Evolutionary conservation across 148 eudicot genomes (phyloP), one percentile per base, ranked within the genome.

Genomic region (Bassia scoparia): DNA sequence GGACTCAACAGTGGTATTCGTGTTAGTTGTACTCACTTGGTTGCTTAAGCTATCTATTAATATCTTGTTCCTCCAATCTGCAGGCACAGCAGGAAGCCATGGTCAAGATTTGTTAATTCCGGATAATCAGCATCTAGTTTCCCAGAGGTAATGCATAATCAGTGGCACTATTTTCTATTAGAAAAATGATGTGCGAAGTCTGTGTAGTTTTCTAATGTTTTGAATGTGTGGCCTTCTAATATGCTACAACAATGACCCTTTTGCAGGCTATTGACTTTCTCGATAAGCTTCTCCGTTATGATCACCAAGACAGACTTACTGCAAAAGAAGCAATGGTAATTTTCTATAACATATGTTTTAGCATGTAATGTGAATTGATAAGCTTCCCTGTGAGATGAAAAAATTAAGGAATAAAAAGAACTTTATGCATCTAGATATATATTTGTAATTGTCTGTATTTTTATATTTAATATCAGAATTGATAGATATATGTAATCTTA

Each of bases 291-390:
- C 97, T 95, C 49, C 92, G 92, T 33, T 95, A 95, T 86, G 99
- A 95, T 77, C 99, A 95, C 85, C 98, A 95, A 63, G 96, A 89
- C 74, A 89, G 98, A 77, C 87, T 91, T 67, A 91, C 97, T 46
- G 98, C 98, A 38, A 95, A 83, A 84, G 98, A 95, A 82, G 97
- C 98, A 50, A 95, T 95, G 98, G 98, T 95, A 87, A 84, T 53
- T 17, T 41, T 31, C 27, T 43, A 21, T 17, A 3, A 13, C 3
- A 14, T 46, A 18, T 44, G 8, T 35, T 34, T 23, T 46, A 68
- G 16, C 52, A 44, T 70, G 2, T 30, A 21, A 34, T 64, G 49
- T 29, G 0, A 20, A 16, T 58, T 29, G 27, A n/a, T 18, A 14
- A 53, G 21, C 24, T 37, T 62, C 68, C 56, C 54, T 74, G 48